Base-by-base conservation (phyloP, 116 monocot species). In the Zostera marina region DNA sequence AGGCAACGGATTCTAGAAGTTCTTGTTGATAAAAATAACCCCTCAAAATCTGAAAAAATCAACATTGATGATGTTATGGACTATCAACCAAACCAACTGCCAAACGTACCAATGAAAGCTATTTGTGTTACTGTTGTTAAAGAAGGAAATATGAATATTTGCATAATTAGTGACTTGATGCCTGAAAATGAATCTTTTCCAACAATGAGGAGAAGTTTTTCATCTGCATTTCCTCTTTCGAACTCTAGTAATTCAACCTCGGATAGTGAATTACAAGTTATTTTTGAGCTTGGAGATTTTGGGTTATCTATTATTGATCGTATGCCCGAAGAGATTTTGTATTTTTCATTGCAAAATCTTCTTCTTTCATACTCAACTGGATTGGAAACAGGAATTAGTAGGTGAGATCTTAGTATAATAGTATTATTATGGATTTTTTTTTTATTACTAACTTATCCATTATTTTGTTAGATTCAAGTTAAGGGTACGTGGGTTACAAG, bases 301-400 rank as follows among this genome's bases (percentile, higher is more conserved):
- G 96, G 96, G 12, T 26, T 89, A 20, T 98, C 90, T 32, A 54
- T 98, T 39, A 61, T 82, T 40, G 96, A 89, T 72, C 90, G 86
- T 80, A 83, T 79, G 74, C 90, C 90, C 39, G 96, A 98, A 57
- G 96, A 98, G 70, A 66, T 98, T 61, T 41, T 98, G 6, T 98
- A 85, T 67, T 67, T 98, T 14, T 96, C 89, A 8, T 43, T 85
- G 45, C 89, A 82, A 52, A 80, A 68, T 70, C 63, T 96, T 59
- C 49, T 78, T 44, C 41, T 89, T 59, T 76, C 80, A 15, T 98
- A 89, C 68, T 98, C 90, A 61, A 85, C 80, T 68, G 96, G 96
- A 12, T 61, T 89, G 55, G 96, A 78, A 38, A 80, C 90, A 72
- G 90, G 88, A 56, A 69, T 98, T 12, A 98, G 78, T 71, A 85